Base-by-base conservation (phyloP, 768 basidiomycete species). In the Pleurotus pulmonarius region DNA sequence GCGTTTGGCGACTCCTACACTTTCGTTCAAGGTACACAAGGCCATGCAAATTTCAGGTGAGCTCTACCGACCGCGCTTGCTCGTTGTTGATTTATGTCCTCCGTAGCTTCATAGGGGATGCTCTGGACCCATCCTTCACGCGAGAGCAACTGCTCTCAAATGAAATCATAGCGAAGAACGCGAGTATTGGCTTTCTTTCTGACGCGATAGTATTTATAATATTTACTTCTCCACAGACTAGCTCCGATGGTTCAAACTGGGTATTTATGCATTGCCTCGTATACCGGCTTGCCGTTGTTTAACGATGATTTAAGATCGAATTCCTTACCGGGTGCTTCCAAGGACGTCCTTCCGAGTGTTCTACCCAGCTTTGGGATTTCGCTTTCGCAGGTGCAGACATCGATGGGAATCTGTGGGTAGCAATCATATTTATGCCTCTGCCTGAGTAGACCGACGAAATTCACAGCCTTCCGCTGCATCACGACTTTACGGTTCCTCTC, bases 1-100 rank as follows among this genome's bases (percentile, higher is more conserved):
- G 79, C 78, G 5, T 83, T 83, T 59, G 82, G 81, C 3, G 82
- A 82, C 61, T 82, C 80, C 2, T 83, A 82, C 59, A 76, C 81
- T 0, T 82, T 82, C 57, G 79, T 83, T 0, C 75, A 79, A 62
- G 81, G 81, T 0, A 77, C 75, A 2, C 60, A 62, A 2, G 81
- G 80, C 1, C 63, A 63, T 55, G 71, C 78, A n/a, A 82, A 81
- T 56, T 82, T 76, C 60, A 81, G 81, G 81, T 75, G 45, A 38
- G 51, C 29, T 16, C 22, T 34, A 63, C 47, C 15, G 45, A 34
- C 16, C 9, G 20, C 4, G 20, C 8, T 29, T 26, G 16, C n/a
- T 6, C 8, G 37, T 5, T 0, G 25, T n/a, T 22, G 34, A 26
- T 18, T 40, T 39, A 43, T 58, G 6, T 18, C 25, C 52, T 3